These are phyloP conservation scores for Spizellomyces punctatus DNA, from an alignment of 192 early-diverging fungal species.

Conservation along the genomic window DNA sequence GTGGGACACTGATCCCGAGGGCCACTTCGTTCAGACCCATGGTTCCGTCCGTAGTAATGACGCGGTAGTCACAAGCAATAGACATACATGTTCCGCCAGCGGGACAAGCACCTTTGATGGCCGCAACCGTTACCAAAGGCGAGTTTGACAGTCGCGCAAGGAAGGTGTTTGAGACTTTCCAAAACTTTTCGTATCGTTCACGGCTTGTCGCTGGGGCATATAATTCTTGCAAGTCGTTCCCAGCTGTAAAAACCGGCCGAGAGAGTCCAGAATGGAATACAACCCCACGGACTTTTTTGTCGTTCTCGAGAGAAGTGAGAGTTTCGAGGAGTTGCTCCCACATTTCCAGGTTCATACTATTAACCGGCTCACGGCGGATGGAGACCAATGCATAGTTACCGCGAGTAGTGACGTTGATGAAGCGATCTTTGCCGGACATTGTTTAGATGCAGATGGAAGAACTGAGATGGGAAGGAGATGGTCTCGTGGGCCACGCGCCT, in stretches of 20 bases:
- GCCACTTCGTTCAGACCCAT: slow-evolving; percentile 45
- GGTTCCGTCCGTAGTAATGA: slow-evolving; percentile 33
- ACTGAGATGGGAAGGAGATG: too few relatives aligned
- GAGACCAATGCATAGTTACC: neutral
- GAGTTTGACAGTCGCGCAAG: slow-evolving; percentile 41
- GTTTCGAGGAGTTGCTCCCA: slow-evolving; percentile 41
- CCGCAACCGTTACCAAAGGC: slow-evolving; percentile 39
- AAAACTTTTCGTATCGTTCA: slow-evolving; percentile 46
- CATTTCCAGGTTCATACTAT: slow-evolving; percentile 36
- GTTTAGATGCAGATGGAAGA: too few relatives aligned
- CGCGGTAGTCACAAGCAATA: slow-evolving; percentile 47
- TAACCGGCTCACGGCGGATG: slow-evolving; percentile 45
- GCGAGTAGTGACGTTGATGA: too few relatives aligned
- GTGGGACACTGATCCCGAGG: slow-evolving; percentile 47
- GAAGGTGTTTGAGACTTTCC: slow-evolving; percentile 45
- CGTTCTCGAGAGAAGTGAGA: slow-evolving; percentile 32
- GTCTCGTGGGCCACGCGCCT: too few relatives aligned
- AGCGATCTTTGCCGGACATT: too few relatives aligned
- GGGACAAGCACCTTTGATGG: slow-evolving; percentile 50
- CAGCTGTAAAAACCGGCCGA: slow-evolving; percentile 51
- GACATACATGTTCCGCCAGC: slow-evolving; percentile 48
- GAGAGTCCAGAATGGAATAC: slow-evolving; percentile 46
- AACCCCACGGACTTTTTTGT: slow-evolving; percentile 36
- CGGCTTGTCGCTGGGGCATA: slow-evolving; percentile 40
- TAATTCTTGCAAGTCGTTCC: slow-evolving; percentile 50